phyloP scores from a whole-genome alignment of 345 rosid genomes.

The Raphanus sativus region DNA sequence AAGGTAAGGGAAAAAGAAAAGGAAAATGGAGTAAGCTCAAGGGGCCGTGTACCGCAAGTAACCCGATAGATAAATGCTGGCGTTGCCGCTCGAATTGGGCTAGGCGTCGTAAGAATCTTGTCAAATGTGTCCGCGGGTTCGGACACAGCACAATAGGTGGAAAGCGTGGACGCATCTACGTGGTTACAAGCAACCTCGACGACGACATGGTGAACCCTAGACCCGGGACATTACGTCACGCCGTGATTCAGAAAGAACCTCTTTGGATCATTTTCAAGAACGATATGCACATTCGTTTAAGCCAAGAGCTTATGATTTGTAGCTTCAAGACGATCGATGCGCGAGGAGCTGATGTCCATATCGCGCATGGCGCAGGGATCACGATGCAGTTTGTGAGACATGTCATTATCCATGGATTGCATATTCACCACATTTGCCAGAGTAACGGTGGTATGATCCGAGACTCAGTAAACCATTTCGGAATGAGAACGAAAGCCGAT shows the following conservation, averaged over 20 bases:
- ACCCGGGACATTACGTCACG: conserved; percentile 65
- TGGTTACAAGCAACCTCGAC: conserved; percentile 65
- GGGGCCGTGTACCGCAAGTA: conserved; percentile 64
- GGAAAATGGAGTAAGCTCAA: conserved; percentile 40
- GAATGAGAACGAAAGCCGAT: conserved; percentile 59
- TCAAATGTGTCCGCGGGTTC: conserved; percentile 64
- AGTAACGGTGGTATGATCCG: conserved; percentile 62
- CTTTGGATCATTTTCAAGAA: conserved; percentile 64
- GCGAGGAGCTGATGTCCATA: conserved; percentile 61
- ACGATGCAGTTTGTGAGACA: conserved; percentile 57
- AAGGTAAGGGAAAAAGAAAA: neutral
- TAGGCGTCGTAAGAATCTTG: conserved; percentile 52
- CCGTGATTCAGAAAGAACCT: conserved; percentile 55
- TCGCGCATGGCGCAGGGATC: conserved; percentile 67
- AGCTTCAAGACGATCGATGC: conserved; percentile 78
- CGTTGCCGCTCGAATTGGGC: conserved; percentile 72
- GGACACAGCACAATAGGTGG: conserved; percentile 69
- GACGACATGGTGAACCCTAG: conserved; percentile 51
- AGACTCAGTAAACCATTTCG: conserved; percentile 56
- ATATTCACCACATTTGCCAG: conserved; percentile 52
- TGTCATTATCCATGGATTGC: conserved; percentile 68
- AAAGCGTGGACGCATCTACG: conserved; percentile 49
- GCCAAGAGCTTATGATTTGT: conserved; percentile 61
- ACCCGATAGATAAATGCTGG: conserved; percentile 90
- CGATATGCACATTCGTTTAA: conserved; percentile 60